Base-by-base conservation (phyloP, 441 rosid genomes). In the Kokia cookei region DNA sequence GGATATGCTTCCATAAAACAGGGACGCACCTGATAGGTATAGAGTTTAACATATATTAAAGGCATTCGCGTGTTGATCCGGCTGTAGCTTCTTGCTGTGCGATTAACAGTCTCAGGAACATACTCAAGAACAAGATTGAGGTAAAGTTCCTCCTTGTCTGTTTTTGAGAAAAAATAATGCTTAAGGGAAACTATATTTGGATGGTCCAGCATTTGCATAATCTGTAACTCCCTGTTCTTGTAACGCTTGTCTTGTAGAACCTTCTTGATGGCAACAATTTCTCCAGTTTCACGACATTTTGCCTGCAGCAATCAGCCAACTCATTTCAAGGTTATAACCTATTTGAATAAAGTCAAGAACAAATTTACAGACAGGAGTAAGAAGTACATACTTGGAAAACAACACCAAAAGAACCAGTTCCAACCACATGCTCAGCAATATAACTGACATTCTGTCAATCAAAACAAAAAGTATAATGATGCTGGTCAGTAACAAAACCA, bases 161-260 rank as follows among this genome's bases (percentile, higher is more conserved):
- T 92, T 67, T 89, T 93, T 48, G 98, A 94, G 82, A 89, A 94
- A 90, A 92, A 94, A 81, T 90, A 87, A 76, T 92, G 95, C 84
- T 91, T 92, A 71, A 94, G 93, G 75, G 91, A 85, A 81, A 92
- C 97, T 15, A 91, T 83, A 88, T 94, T 94, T 64, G 98, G 98
- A 84, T 94, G 98, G 84, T 94, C 97, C 82, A 94, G 75, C 95
- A 94, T 91, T 83, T 92, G 95, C 97, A 92, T 94, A 73, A 94
- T 94, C 81, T 94, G 98, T 54, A 94, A 80, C 81, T 94, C 98
- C 81, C 98, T 85, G 74, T 94, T 94, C 90, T 94, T 94, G 81
- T 94, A 94, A 65, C 98, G 92, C 84, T 90, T 94, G 86, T 94
- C 98, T 85, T 94, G 97, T 62, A 94, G 90, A 85, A 94, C 98